phyloP scores from a whole-genome alignment of 139 green algal genomes.

The Mesotaenium endlicherianum region DNA sequence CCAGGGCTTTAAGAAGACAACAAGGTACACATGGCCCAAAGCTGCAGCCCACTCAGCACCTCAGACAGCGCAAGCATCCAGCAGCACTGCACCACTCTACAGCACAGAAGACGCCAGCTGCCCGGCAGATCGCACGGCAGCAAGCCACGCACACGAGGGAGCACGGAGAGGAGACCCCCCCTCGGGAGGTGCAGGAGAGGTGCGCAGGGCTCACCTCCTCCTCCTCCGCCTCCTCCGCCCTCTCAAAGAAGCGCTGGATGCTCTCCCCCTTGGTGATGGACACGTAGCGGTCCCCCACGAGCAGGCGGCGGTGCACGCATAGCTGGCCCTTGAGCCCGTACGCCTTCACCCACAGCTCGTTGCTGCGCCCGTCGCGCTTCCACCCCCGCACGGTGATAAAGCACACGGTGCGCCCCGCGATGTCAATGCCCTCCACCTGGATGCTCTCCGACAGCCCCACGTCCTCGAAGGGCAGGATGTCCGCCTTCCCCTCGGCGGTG shows the following conservation, averaged over 20 bases:
- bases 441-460: neutral
- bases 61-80: too few species aligned
- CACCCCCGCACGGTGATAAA: slow-evolving; percentile 9
- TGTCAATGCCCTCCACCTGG: neutral
- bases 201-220: neutral
- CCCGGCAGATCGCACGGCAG: too few species aligned
- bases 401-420: neutral
- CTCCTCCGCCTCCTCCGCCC: slow-evolving; percentile 14
- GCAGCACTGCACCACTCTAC: too few species aligned
- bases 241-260: slow-evolving; percentile 33
- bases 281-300: slow-evolving; percentile 17
- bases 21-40: too few species aligned
- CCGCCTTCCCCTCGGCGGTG: slow-evolving; percentile 7
- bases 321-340: neutral
- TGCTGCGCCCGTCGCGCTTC: slow-evolving; percentile 13
- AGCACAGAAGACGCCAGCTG: too few species aligned
- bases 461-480: slow-evolving; percentile 24
- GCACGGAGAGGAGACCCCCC: too few species aligned
- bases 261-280: slow-evolving; percentile 28
- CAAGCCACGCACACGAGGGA: too few species aligned
- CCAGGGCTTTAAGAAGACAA: too few species aligned
- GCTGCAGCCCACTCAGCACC: too few species aligned
- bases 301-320: slow-evolving; percentile 9
- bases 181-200: too few species aligned
- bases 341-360: slow-evolving; percentile 5